A percentile compares a stretch with the other conserved stretches of the same genome.
These are phyloP conservation scores for Tolypocladium pustulatum DNA, from an alignment of 2,329 filamentous ascomycete species.

Conservation along the genomic window DNA sequence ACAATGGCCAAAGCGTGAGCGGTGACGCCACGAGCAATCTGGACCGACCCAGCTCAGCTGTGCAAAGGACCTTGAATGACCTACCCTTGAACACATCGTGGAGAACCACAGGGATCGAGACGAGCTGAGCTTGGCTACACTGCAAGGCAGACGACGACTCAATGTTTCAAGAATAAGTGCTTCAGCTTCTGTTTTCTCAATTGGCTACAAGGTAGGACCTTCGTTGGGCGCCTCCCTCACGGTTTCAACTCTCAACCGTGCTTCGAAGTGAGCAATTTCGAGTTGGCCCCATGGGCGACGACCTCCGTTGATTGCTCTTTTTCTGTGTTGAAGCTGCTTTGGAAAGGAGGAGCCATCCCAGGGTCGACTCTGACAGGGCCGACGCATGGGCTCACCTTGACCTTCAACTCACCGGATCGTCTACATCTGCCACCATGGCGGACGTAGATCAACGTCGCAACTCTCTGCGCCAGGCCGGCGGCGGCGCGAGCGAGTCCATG, in stretches of 20 bases:
- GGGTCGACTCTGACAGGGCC: neutral
- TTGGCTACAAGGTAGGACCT: neutral
- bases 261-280: neutral
- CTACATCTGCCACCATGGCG: neutral
- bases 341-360: neutral
- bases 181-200: neutral
- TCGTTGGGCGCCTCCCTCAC: neutral
- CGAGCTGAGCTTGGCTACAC: neutral
- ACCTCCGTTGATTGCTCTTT: neutral
- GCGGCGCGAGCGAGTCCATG: slow-evolving; percentile 31
- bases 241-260: neutral
- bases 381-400: neutral
- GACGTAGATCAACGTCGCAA: slow-evolving; percentile 4
- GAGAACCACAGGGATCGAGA: neutral
- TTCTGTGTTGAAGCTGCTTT: neutral
- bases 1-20: neutral
- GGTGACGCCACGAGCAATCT: neutral
- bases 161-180: too few relatives aligned
- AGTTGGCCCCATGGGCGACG: neutral
- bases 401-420: neutral
- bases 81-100: too few relatives aligned
- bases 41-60: neutral
- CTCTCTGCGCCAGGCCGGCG: slow-evolving; percentile 33
- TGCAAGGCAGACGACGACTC: neutral
- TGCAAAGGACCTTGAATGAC: neutral